phyloP scores from a whole-genome alignment of 1,284 basidiomycete species.

The Ceratobasidium sp. region DNA sequence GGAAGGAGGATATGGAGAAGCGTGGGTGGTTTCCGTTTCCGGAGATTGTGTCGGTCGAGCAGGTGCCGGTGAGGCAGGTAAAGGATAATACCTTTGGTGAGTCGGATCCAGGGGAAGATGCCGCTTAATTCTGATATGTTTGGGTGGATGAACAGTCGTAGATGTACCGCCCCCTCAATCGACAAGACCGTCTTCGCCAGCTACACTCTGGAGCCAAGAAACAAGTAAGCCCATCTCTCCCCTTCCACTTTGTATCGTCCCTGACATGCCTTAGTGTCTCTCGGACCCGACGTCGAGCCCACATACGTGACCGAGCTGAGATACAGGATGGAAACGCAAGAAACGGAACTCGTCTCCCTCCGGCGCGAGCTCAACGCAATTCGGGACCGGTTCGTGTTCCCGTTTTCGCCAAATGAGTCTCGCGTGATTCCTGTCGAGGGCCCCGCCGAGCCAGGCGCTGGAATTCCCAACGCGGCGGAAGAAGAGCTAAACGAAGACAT shows the following conservation, averaged over 20 bases:
- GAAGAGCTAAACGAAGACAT: slow-evolving; percentile 22
- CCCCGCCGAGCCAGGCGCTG: not conserved
- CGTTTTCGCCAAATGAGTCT: not conserved
- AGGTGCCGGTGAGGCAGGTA: slow-evolving; percentile 21
- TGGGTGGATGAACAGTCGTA: not conserved
- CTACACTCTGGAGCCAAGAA: slow-evolving; percentile 37
- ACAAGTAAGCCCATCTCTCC: slow-evolving; percentile 12
- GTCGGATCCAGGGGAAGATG: not conserved
- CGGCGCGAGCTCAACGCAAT: slow-evolving; percentile 22
- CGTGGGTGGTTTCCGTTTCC: not conserved
- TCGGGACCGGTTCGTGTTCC: slow-evolving; percentile 21
- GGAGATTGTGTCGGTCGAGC: slow-evolving; percentile 15
- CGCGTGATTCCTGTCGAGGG: not conserved
- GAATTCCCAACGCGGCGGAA: not conserved
- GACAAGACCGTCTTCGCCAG: slow-evolving; percentile 15
- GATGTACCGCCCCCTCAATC: slow-evolving; percentile 9
- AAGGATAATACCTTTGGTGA: slow-evolving; percentile 34
- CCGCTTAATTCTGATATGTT: not conserved
- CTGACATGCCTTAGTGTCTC: too few species aligned
- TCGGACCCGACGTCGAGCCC: not conserved
- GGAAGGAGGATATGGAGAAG: not conserved
- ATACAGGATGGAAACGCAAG: slow-evolving; percentile 20
- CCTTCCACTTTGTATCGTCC: too few species aligned
- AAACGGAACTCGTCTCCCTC: slow-evolving; percentile 14
- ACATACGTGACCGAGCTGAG: slow-evolving; percentile 12